Evolutionary conservation across 305 asterid genomes (phyloP).

Genomic region (Solanum hybrid): DNA sequence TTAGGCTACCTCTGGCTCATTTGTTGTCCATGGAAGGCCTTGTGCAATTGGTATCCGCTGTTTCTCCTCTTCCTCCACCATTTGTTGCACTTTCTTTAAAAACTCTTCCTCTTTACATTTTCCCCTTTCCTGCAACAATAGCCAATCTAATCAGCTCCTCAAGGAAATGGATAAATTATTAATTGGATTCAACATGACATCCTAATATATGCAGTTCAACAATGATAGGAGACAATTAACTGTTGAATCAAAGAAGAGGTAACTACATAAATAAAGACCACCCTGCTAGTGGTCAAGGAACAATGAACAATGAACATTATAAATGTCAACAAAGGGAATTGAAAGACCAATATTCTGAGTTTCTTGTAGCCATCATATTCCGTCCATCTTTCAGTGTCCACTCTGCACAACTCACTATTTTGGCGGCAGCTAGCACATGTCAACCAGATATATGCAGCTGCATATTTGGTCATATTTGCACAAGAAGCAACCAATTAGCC

Average conservation of each 20-base stretch:
- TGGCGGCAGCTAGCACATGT: background rate
- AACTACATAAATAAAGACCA: background rate
- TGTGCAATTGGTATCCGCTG: conserved; percentile 64
- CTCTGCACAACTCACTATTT: background rate
- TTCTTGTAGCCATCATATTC: background rate
- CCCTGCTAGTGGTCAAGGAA: background rate
- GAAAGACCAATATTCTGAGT: background rate
- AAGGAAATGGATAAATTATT: background rate
- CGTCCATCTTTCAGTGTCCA: background rate
- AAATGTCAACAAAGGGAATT: background rate
- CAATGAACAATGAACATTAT: background rate
- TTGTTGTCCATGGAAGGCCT: conserved; percentile 90
- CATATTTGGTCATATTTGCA: background rate
- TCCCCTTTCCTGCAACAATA: conserved; percentile 65
- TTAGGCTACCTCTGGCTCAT: conserved; percentile 65
- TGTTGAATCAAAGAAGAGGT: background rate
- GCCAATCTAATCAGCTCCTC: conserved; percentile 8
- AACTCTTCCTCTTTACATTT: conserved; percentile 72
- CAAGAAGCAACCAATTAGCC: background rate
- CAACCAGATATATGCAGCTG: background rate
- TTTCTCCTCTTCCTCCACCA: conserved; percentile 66
- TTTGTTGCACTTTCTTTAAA: conserved; percentile 51
- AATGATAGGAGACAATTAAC: background rate
- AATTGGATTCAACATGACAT: background rate
- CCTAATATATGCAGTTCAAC: background rate